phyloP scores from a whole-genome alignment of 2,329 filamentous ascomycete genomes.

The Zasmidium citrigriseum region DNA sequence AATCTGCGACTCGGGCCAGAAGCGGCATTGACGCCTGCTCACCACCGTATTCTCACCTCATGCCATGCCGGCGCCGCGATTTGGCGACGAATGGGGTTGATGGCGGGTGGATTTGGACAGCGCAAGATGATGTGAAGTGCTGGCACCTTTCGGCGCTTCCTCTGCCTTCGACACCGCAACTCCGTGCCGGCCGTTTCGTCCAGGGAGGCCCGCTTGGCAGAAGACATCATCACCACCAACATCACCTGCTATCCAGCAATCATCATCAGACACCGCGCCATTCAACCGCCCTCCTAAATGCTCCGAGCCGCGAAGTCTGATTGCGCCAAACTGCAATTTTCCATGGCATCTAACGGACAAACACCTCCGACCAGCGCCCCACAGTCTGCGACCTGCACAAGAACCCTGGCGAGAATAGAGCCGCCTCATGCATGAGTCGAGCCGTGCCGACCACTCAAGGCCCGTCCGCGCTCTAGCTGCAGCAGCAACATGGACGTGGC shows the following conservation, averaged over 20 bases:
- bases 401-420: conserved; percentile 6
- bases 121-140: not conserved
- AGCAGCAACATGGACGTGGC: conserved; percentile 31
- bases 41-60: not conserved
- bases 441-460: conserved; percentile 5
- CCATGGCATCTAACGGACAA: too few relatives aligned
- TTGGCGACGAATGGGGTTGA: not conserved
- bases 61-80: not conserved
- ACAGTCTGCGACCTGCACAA: not conserved
- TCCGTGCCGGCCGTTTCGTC: not conserved
- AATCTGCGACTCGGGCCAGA: not conserved
- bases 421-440: conserved; percentile 8
- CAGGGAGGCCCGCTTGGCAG: not conserved
- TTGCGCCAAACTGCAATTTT: too few relatives aligned
- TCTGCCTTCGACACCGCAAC: conserved; percentile 3
- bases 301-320: not conserved
- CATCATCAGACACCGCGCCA: not conserved
- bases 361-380: not conserved
- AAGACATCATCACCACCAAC: not conserved
- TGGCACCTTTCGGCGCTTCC: conserved; percentile 3
- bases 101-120: not conserved
- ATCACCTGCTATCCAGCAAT: not conserved
- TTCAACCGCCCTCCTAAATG: not conserved
- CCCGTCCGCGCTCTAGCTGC: conserved; percentile 9
- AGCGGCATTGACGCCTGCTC: not conserved